Conservation (phyloP, 768 basidiomycete species). For the Cystobasidium onofrii region DNA sequence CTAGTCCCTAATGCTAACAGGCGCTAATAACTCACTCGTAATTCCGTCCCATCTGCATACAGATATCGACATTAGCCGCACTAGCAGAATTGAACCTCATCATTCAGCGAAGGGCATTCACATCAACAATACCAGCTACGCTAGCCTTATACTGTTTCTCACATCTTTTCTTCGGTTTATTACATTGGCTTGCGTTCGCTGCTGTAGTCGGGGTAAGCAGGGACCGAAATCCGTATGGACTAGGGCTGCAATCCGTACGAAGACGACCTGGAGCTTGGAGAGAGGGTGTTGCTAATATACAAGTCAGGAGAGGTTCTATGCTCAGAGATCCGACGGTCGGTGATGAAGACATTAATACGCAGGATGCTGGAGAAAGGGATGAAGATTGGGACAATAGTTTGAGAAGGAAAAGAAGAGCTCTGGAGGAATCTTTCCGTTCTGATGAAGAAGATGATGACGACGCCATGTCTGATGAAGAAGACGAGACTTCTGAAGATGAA, state of each 20-base stretch:
- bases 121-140: background rate
- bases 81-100: constrained; percentile 26
- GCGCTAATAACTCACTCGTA: too few relatives aligned
- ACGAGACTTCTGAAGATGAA: constrained; percentile 13
- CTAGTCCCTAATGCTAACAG: too few relatives aligned
- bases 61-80: constrained; percentile 19
- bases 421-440: background rate
- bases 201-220: constrained; percentile 6
- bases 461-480: background rate
- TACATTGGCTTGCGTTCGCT: constrained; percentile 29
- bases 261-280: background rate
- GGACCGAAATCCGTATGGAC: constrained; percentile 27
- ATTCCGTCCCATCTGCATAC: background rate
- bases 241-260: constrained; percentile 5
- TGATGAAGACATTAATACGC: background rate
- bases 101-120: constrained; percentile 15
- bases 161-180: constrained; percentile 23
- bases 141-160: constrained; percentile 12
- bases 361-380: background rate
- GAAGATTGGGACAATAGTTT: constrained; percentile 8
- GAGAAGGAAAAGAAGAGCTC: background rate
- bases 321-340: background rate
- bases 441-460: background rate
- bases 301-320: background rate
- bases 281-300: constrained; percentile 10